A percentile compares a stretch with the other conserved stretches of the same genome.
These are phyloP conservation scores for Licmophora abbreviata DNA, from an alignment of 108 stramenopile genomes.

Conservation along the genomic window DNA sequence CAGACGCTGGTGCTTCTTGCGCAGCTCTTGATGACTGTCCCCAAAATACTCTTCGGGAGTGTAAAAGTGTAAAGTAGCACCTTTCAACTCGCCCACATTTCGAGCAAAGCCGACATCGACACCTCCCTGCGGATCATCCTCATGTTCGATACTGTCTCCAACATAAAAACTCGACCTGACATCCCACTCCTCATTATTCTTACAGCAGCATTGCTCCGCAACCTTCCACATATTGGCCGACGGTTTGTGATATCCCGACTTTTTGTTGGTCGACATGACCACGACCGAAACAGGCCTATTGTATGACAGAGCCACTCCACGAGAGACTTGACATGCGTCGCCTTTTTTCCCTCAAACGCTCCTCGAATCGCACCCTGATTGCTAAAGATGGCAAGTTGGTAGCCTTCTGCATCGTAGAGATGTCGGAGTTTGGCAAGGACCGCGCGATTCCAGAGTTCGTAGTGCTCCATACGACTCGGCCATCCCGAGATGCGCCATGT, in stretches of 20 bases:
- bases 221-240: slow-evolving; percentile 53
- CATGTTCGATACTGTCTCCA: slow-evolving; percentile 42
- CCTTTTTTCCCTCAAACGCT: slow-evolving; percentile 63
- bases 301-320: slow-evolving; percentile 55
- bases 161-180: slow-evolving; percentile 51
- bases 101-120: slow-evolving; percentile 64
- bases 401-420: slow-evolving; percentile 49
- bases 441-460: slow-evolving; percentile 53
- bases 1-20: slow-evolving; percentile 8
- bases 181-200: slow-evolving; percentile 30
- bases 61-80: slow-evolving; percentile 37
- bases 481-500: slow-evolving; percentile 44
- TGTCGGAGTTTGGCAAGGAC: slow-evolving; percentile 41
- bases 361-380: slow-evolving; percentile 73
- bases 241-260: slow-evolving; percentile 71
- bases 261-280: slow-evolving; percentile 39
- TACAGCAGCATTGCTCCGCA: slow-evolving; percentile 28
- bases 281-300: slow-evolving; percentile 60
- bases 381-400: slow-evolving; percentile 53
- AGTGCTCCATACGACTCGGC: slow-evolving; percentile 50
- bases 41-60: slow-evolving; percentile 64
- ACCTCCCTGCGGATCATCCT: slow-evolving; percentile 52
- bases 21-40: slow-evolving; percentile 34
- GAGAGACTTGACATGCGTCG: slow-evolving; percentile 40
- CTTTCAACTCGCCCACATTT: slow-evolving; percentile 31